Conservation (phyloP, 768 basidiomycete genomes). For the Naganishia onofrii region DNA sequence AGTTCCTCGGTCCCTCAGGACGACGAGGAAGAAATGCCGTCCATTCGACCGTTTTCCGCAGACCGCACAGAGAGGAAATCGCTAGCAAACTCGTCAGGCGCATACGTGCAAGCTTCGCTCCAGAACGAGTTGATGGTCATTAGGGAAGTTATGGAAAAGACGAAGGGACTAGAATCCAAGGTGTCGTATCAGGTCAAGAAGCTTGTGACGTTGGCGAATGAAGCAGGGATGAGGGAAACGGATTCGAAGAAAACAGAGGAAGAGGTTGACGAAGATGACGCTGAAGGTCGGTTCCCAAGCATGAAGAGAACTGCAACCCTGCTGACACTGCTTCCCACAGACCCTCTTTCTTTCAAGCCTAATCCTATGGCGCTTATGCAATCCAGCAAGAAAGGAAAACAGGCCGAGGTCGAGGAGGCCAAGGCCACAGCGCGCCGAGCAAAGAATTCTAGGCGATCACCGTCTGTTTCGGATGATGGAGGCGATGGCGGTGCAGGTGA, state of each 20-base stretch:
- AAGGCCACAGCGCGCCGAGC: neutral
- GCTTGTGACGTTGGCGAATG: conserved; percentile 69
- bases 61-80: conserved; percentile 6
- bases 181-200: conserved; percentile 97
- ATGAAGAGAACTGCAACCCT: neutral
- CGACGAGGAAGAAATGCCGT: conserved; percentile 15
- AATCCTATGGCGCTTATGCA: conserved; percentile 72
- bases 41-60: conserved; percentile 16
- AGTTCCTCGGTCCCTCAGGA: conserved; percentile 5
- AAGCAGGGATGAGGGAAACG: conserved; percentile 53
- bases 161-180: conserved; percentile 74
- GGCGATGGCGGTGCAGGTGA: conserved; percentile 30
- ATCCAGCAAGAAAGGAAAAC: conserved; percentile 29
- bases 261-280: conserved; percentile 52
- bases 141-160: conserved; percentile 82
- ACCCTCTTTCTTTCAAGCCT: conserved; percentile 86
- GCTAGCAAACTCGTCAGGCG: neutral
- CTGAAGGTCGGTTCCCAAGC: conserved; percentile 60
- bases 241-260: conserved; percentile 32
- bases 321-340: conserved; percentile 54
- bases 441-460: conserved; percentile 23
- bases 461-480: conserved; percentile 30
- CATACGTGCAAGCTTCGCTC: conserved; percentile 22
- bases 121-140: conserved; percentile 67
- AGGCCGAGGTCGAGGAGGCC: conserved; percentile 48